Evolutionary conservation across 2,329 filamentous ascomycete genomes (phyloP), one percentile per base, ranked within the genome.

Genomic region (Phaeosphaeria sp.): DNA sequence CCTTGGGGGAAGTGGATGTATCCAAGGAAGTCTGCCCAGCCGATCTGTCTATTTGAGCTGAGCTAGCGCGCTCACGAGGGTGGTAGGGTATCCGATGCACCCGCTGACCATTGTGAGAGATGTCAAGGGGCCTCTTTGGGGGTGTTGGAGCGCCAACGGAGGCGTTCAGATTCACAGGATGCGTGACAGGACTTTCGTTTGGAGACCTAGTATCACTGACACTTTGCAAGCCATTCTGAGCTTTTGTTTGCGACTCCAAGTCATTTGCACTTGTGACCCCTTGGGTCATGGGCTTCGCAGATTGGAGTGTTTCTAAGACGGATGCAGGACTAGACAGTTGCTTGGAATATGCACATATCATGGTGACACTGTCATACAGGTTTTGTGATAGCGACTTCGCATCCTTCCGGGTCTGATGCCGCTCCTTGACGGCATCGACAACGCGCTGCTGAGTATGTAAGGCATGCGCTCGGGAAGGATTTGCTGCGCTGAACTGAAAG

Each of bases 311-410:
- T 33, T 62, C 52, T 54, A 73, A 63, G n/a, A 73, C 49, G 43
- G 63, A 64, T 9, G 56, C 20, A 23, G 73, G 54, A 51, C 42
- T 70, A 22, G 73, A 68, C 42, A 76, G 65, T 20, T 70, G 68
- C 51, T 69, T 73, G 15, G 72, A 75, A 57, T 71, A 76, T 3
- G 69, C 71, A 56, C 67, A 72, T 51, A 77, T 74, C 54, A 76
- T 56, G n/a, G 69, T 62, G 17, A 69, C 60, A 42, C 72, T 77
- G 60, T 78, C 75, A 61, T 84, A 85, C 1, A 87, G 71, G 58
- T 83, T 84, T 63, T 89, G 87, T 1, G 85, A 84, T 55, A 89
- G 86, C 1, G 87, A 88, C 66, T 86, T 86, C 0, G 81, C 81
- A 64, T 89, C 87, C 64, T 84, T 87, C 48, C 72, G 72, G 15